A percentile compares a stretch with the other conserved stretches of the same genome.
phyloP scores from a whole-genome alignment of 306 rosid genomes.

The Acacia melanoxylon region DNA sequence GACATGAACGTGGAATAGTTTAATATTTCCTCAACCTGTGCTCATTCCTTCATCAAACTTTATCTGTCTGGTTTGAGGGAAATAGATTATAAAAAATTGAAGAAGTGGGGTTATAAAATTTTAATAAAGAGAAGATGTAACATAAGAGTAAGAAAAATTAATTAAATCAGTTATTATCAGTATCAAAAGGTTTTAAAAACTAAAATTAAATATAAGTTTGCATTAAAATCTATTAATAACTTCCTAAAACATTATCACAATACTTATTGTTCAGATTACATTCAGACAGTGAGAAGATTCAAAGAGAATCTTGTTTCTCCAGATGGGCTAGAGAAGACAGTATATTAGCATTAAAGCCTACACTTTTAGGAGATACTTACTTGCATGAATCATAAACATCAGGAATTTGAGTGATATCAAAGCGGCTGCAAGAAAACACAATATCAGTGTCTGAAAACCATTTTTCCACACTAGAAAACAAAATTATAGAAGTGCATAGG shows the following conservation, averaged over 20 bases:
- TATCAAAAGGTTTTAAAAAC: not conserved
- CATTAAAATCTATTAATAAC: not conserved
- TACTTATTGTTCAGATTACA: conserved; percentile 2
- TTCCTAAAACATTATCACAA: not conserved
- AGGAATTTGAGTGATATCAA: conserved; percentile 91
- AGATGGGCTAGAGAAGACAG: conserved; percentile 5
- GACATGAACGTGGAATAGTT: not conserved
- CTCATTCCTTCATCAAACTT: not conserved
- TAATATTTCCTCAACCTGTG: not conserved
- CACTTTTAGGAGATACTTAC: conserved; percentile 53
- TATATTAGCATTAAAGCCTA: conserved; percentile 18
- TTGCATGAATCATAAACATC: conserved; percentile 99
- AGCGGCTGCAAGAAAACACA: conserved; percentile 70
- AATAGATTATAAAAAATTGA: too few species aligned
- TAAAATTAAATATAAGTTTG: too few species aligned
- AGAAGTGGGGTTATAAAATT: too few species aligned
- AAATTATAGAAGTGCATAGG: conserved; percentile 1
- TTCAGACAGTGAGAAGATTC: not conserved
- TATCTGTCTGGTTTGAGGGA: too few species aligned
- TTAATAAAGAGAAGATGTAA: too few species aligned
- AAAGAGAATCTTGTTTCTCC: not conserved
- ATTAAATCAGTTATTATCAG: not conserved
- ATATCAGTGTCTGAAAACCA: conserved; percentile 26
- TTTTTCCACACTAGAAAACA: not conserved
- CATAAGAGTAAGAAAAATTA: too few species aligned